A percentile compares a stretch with the other conserved stretches of the same genome.
These are phyloP conservation scores for Fusarium oligoseptatum DNA, from an alignment of 2,329 filamentous ascomycete species.

Conservation along the genomic window DNA sequence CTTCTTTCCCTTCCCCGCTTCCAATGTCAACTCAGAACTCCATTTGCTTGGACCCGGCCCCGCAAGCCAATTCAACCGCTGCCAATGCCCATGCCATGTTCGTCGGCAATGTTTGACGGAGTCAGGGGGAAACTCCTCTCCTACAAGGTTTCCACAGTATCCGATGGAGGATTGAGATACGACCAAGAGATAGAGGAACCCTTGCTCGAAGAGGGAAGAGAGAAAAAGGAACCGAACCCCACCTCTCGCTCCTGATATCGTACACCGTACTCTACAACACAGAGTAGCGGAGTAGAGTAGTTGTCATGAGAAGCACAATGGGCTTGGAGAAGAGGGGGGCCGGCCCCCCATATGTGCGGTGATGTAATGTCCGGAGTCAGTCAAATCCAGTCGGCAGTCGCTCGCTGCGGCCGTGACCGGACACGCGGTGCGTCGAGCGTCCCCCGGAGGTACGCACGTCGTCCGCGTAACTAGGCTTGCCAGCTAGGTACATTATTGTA, in stretches of 20 bases:
- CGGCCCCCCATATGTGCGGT: conserved; percentile 11
- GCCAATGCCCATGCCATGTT: background rate
- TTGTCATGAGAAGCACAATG: conserved; percentile 11
- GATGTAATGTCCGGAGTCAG: conserved; percentile 30
- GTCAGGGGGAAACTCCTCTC: background rate
- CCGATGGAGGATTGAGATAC: conserved; percentile 7
- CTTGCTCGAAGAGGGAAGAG: conserved; percentile 10
- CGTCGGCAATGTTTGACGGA: background rate
- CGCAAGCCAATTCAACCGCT: conserved; percentile 29
- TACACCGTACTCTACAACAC: background rate
- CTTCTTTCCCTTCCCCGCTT: background rate
- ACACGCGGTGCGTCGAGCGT: background rate
- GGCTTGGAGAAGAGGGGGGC: conserved; percentile 14
- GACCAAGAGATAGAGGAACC: conserved; percentile 17
- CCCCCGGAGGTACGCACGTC: conserved; percentile 2
- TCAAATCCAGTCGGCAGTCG: conserved; percentile 7
- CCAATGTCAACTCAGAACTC: background rate
- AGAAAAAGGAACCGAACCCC: conserved; percentile 5
- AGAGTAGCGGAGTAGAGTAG: background rate
- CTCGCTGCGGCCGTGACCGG: background rate
- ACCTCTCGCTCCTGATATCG: conserved; percentile 14
- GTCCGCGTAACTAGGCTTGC: background rate
- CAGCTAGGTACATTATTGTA: background rate
- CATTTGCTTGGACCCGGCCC: conserved; percentile 34
- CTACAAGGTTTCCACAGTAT: conserved; percentile 3